Percentiles rank a stretch among this genome's conserved stretches.
Conservation (phyloP, 1,284 basidiomycete genomes). For the Microbotryum silenes-acaulis region DNA sequence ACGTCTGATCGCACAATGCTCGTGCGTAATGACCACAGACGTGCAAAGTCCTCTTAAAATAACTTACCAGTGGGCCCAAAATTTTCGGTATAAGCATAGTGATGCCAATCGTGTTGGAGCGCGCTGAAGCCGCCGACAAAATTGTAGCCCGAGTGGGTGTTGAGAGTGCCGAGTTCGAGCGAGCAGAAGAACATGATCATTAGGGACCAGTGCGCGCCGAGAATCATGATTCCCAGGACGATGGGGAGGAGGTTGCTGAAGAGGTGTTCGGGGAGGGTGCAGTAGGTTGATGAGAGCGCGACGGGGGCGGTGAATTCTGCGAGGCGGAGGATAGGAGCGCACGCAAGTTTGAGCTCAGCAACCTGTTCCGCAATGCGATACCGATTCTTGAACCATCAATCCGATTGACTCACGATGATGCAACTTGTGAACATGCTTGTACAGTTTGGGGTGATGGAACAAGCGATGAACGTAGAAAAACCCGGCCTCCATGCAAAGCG, state of each 20-base stretch:
- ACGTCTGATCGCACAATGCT: too few species aligned
- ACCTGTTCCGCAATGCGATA: too few species aligned
- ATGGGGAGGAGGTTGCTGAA: conserved; percentile 22
- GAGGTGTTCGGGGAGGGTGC: conserved; percentile 19
- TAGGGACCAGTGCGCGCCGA: conserved; percentile 13
- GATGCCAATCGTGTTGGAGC: conserved; percentile 23
- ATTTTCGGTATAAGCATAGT: conserved; percentile 8
- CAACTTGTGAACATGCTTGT: conserved; percentile 22
- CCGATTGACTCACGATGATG: conserved; percentile 8
- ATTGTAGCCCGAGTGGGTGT: conserved; percentile 23
- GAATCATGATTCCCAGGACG: conserved; percentile 9
- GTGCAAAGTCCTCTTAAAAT: too few species aligned
- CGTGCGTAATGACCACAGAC: too few species aligned
- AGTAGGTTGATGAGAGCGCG: conserved; percentile 24
- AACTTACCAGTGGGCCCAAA: too few species aligned
- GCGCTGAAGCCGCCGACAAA: conserved; percentile 7
- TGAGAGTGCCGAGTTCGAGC: conserved; percentile 14
- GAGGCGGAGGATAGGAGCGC: too few species aligned
- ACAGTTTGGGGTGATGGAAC: conserved; percentile 12
- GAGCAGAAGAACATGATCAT: conserved; percentile 16
- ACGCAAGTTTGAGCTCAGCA: too few species aligned
- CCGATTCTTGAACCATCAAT: too few species aligned
- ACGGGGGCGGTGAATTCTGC: conserved; percentile 22
- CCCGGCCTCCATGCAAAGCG: conserved; percentile 5
- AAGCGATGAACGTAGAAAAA: conserved; percentile 23